Evolutionary conservation across 1,284 basidiomycete genomes (phyloP).

Genomic region (Limonomyces culmigenus): DNA sequence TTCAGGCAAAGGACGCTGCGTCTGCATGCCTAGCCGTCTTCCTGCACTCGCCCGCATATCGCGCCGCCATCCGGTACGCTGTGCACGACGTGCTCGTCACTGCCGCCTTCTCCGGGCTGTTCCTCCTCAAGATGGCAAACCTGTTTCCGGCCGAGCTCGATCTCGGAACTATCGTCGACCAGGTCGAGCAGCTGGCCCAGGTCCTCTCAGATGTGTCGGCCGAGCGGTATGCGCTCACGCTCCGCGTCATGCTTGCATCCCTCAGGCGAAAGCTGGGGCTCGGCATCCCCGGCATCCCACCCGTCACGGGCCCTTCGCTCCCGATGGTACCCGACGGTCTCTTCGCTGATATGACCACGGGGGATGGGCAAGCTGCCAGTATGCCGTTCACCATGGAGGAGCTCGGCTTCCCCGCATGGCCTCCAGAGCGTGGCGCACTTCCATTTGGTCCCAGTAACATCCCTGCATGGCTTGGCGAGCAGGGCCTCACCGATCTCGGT

Average conservation of each 20-base stretch:
- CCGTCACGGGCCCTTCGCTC: slow-evolving; percentile 60
- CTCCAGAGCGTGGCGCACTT: slow-evolving; percentile 52
- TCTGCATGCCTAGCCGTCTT: slow-evolving; percentile 71
- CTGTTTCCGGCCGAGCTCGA: slow-evolving; percentile 74
- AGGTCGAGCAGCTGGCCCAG: slow-evolving; percentile 74
- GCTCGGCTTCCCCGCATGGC: slow-evolving; percentile 56
- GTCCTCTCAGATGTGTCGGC: slow-evolving; percentile 74
- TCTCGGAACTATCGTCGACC: slow-evolving; percentile 49
- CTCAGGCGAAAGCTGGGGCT: slow-evolving; percentile 74
- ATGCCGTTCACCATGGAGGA: slow-evolving; percentile 72
- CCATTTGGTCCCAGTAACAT: slow-evolving; percentile 72
- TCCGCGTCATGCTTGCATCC: slow-evolving; percentile 82
- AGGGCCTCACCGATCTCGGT: slow-evolving; percentile 78
- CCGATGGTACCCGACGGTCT: slow-evolving; percentile 51
- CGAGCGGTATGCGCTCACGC: slow-evolving; percentile 80
- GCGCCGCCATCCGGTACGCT: slow-evolving; percentile 75
- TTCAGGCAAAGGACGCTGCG: slow-evolving; percentile 86
- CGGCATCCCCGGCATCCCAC: slow-evolving; percentile 25
- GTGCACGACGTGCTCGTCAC: slow-evolving; percentile 88
- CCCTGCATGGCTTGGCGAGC: slow-evolving; percentile 67
- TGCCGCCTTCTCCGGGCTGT: slow-evolving; percentile 82
- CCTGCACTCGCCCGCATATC: slow-evolving; percentile 60
- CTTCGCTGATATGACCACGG: slow-evolving; percentile 33
- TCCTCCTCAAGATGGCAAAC: slow-evolving; percentile 82
- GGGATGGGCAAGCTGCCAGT: slow-evolving; percentile 46